Base-by-base conservation (phyloP, 1,284 basidiomycete genomes). In the Cutaneotrichosporon sp. region DNA sequence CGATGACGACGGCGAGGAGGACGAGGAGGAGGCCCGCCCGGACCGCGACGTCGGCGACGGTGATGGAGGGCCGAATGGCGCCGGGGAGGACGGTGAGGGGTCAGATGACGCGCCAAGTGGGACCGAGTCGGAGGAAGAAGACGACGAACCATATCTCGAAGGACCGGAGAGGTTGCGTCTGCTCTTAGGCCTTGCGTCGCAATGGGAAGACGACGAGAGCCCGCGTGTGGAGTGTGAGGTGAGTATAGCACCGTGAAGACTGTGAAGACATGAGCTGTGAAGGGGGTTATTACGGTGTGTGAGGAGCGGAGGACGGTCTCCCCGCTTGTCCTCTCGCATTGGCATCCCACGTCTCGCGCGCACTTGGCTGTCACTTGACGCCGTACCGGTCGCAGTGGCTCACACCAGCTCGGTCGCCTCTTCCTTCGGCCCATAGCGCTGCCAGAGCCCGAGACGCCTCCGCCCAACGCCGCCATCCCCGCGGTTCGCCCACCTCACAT, bases 221-320 rank as follows among this genome's bases (percentile, higher is more conserved):
- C 63, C 62, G 9, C 56, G 61, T 14, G 61, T 70, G 22, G 68
- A 67, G 47, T 70, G 66, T 51, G 68, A 70, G 59, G 68, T 70
- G 47, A 41, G 42, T 31, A 5, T 5, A 20, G 24, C 14, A 16
- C 7, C n/a, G 38, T 11, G 37, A 38, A 4, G 20, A 24, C 20
- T 17, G 35, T 9, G 35, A n/a, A 10, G 17, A 10, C 35, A 20
- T 10, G 8, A n/a, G 14, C 14, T 20, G n/a, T n/a, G n/a, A n/a
- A n/a, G n/a, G n/a, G n/a, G n/a, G n/a, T n/a, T n/a, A n/a, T n/a
- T n/a, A n/a, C n/a, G n/a, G n/a, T n/a, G n/a, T n/a, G n/a, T n/a
- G n/a, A n/a, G n/a, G n/a, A n/a, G n/a, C n/a, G n/a, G n/a, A n/a
- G n/a, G n/a, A n/a, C n/a, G n/a, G n/a, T n/a, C n/a, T n/a, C n/a